Conservation (phyloP, 306 rosid species). For the Trifolium repens region DNA sequence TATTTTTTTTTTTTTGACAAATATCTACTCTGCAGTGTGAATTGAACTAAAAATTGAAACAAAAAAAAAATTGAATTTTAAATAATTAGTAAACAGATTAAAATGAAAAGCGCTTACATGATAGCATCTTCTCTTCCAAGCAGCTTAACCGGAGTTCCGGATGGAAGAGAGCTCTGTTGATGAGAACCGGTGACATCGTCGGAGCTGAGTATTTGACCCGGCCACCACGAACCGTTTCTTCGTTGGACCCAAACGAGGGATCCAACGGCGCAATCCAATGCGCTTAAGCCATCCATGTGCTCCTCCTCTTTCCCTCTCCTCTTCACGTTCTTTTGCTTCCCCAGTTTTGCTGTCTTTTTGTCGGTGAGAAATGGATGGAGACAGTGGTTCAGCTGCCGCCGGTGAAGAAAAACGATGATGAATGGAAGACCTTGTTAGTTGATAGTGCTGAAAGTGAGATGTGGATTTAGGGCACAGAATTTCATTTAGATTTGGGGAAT, state of each 20-base stretch:
- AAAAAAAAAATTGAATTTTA: neutral
- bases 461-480: conserved; percentile 51
- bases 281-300: conserved; percentile 45
- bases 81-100: neutral
- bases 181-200: conserved; percentile 51
- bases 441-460: conserved; percentile 36
- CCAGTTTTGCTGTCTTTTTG: conserved; percentile 40
- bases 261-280: conserved; percentile 54
- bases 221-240: conserved; percentile 65
- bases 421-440: conserved; percentile 35
- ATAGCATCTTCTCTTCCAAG: conserved; percentile 62
- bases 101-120: conserved; percentile 37
- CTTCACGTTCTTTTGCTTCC: conserved; percentile 49
- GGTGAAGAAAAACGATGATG: conserved; percentile 41
- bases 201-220: conserved; percentile 54
- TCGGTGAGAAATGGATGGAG: neutral
- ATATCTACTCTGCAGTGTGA: neutral
- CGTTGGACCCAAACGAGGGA: conserved; percentile 60
- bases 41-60: conserved; percentile 8
- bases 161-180: conserved; percentile 56
- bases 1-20: neutral
- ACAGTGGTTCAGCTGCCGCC: conserved; percentile 46
- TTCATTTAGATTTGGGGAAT: conserved; percentile 55
- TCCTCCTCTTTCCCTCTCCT: conserved; percentile 34
- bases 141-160: conserved; percentile 62